phyloP scores from a whole-genome alignment of 441 rosid species.

The Aquilaria agallochum region DNA sequence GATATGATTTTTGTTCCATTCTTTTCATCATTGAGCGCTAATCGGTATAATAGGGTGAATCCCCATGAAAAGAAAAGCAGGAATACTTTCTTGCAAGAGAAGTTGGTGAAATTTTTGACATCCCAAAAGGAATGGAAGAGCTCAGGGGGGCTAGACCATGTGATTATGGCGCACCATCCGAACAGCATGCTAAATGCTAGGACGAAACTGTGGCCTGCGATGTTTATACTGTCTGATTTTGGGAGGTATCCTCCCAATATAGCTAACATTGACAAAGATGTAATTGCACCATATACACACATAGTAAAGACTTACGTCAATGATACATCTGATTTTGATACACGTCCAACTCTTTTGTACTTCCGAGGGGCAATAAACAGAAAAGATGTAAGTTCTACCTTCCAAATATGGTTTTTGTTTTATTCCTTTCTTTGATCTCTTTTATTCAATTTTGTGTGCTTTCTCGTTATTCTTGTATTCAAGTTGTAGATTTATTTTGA shows the following conservation, averaged over 20 bases:
- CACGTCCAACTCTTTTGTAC: conserved; percentile 68
- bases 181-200: conserved; percentile 81
- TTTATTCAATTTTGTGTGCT: background rate
- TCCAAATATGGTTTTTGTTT: no score
- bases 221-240: conserved; percentile 80
- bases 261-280: conserved; percentile 82
- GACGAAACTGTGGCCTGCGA: conserved; percentile 68
- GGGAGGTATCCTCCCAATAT: conserved; percentile 88
- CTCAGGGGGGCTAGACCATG: conserved; percentile 75
- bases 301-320: conserved; percentile 49
- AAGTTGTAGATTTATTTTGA: no score
- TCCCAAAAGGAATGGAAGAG: conserved; percentile 72
- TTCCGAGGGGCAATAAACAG: conserved; percentile 96
- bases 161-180: conserved; percentile 88
- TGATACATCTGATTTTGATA: conserved; percentile 61
- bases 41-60: conserved; percentile 57
- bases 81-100: conserved; percentile 63
- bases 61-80: conserved; percentile 60
- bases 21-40: conserved; percentile 81
- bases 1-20: conserved; percentile 84
- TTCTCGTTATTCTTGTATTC: background rate
- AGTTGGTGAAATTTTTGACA: conserved; percentile 52
- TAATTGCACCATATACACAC: conserved; percentile 90
- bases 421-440: background rate
- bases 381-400: conserved; percentile 70